Conservation (phyloP, 305 asterid genomes). For the Solanum hybrid region DNA sequence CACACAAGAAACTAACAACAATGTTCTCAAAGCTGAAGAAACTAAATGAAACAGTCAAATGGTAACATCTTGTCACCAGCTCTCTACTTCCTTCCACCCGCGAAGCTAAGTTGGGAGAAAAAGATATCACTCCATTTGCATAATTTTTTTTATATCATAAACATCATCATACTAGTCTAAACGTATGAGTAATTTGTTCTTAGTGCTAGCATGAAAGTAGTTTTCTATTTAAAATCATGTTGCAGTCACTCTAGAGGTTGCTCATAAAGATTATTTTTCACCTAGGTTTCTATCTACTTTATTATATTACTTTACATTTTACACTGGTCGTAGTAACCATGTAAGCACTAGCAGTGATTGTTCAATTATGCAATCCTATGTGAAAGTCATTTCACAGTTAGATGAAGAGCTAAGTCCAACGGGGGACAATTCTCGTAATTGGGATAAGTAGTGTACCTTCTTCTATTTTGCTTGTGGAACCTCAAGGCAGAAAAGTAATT, state of each 20-base stretch:
- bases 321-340: neutral
- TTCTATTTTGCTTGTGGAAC: neutral
- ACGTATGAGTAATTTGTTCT: neutral
- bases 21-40: neutral
- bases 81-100: neutral
- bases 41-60: neutral
- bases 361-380: neutral
- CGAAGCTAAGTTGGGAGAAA: neutral
- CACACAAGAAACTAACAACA: neutral
- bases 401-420: neutral
- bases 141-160: no score
- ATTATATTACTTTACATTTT: neutral
- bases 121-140: neutral
- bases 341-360: neutral
- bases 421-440: neutral
- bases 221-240: neutral
- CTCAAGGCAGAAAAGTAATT: no score
- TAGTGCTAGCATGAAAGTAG: neutral
- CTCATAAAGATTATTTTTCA: neutral
- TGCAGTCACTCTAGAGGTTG: neutral
- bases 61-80: neutral
- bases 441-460: neutral
- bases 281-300: neutral
- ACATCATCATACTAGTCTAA: neutral
- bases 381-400: neutral